These are phyloP conservation scores for Fraxinus paxiana DNA, from an alignment of 305 asterid genomes.

Conservation along the genomic window DNA sequence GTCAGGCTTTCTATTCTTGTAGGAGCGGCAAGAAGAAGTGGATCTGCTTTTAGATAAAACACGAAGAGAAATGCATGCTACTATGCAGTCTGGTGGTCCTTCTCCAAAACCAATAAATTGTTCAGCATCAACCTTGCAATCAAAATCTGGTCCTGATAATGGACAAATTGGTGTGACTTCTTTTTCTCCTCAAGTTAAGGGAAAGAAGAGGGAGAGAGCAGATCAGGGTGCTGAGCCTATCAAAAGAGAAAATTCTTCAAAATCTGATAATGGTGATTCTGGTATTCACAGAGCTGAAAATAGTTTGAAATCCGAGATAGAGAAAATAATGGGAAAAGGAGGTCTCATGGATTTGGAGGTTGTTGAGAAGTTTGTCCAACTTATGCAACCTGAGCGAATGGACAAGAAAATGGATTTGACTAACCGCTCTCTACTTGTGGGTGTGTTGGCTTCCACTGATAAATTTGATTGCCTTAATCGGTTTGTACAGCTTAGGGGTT, in stretches of 20 bases:
- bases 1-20: conserved; percentile 16
- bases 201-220: conserved; percentile 58
- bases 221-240: conserved; percentile 41
- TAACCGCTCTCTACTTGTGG: conserved; percentile 51
- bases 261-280: conserved; percentile 40
- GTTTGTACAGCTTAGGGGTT: conserved; percentile 56
- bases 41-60: conserved; percentile 50
- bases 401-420: conserved; percentile 52
- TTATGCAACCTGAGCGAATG: conserved; percentile 44
- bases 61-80: conserved; percentile 53
- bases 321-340: conserved; percentile 46
- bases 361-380: conserved; percentile 50
- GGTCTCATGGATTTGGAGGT: conserved; percentile 43
- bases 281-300: conserved; percentile 28
- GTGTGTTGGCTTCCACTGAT: conserved; percentile 54
- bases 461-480: conserved; percentile 50
- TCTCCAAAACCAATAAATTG: conserved; percentile 60
- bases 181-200: conserved; percentile 48
- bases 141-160: conserved; percentile 49
- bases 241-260: conserved; percentile 41
- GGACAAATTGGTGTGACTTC: conserved; percentile 41
- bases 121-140: conserved; percentile 43
- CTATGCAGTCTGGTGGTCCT: conserved; percentile 53
- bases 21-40: conserved; percentile 72
- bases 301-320: conserved; percentile 42